phyloP scores from a whole-genome alignment of 225 moss, liverwort and hornwort genomes.

The Antitrichia curtipendula region DNA sequence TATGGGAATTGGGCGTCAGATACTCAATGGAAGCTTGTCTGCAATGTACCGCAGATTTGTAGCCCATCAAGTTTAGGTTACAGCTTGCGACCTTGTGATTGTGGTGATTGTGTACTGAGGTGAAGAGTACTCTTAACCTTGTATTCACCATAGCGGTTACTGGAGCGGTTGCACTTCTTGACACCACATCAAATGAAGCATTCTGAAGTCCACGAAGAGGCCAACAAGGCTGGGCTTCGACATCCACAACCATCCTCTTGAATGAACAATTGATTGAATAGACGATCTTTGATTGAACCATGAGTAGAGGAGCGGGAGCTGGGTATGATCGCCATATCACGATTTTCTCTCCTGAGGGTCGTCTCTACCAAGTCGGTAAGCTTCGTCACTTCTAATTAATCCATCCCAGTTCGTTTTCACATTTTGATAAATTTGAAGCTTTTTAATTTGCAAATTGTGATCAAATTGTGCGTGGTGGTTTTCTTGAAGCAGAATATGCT shows the following conservation, averaged over 20 bases:
- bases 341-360: constrained; percentile 43
- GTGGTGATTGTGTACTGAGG: neutral
- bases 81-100: too few species aligned
- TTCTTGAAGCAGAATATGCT: constrained; percentile 54
- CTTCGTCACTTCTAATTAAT: neutral
- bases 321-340: constrained; percentile 48
- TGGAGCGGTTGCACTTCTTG: neutral
- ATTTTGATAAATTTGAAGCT: too few species aligned
- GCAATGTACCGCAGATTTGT: too few species aligned
- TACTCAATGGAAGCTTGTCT: too few species aligned
- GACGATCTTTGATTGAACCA: neutral
- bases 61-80: neutral
- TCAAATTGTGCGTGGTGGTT: neutral
- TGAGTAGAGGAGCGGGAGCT: constrained; percentile 37
- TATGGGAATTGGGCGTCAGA: too few species aligned
- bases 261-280: too few species aligned
- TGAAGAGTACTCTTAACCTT: neutral
- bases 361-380: constrained; percentile 44
- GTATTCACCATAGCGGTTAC: neutral
- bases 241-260: too few species aligned
- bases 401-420: too few species aligned
- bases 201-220: neutral
- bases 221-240: neutral
- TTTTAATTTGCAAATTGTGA: too few species aligned
- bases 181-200: neutral